Base-by-base conservation (phyloP, 2,329 filamentous ascomycete genomes). In the Aspergillus sergii region DNA sequence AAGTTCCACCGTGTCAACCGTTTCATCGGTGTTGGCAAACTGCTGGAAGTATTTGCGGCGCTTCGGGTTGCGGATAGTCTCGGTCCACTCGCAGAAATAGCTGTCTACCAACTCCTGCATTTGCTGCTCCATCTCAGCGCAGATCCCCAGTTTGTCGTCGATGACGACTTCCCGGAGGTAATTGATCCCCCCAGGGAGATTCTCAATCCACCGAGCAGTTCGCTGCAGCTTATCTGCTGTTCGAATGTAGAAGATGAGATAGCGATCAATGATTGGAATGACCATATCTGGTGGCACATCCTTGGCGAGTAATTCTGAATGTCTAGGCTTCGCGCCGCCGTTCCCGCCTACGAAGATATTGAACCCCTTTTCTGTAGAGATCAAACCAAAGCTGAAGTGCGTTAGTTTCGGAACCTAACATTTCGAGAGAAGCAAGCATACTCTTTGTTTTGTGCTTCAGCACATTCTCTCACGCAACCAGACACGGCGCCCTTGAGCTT, bases 21-120 rank as follows among this genome's bases (percentile, higher is more conserved):
- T 86, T n/a, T 94, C 92, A 16, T 82, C 75, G 0, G 92, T 94
- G 82, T 97, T 97, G 73, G 88, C 88, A 74, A 97, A 97, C 78
- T 96, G 93, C 48, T 83, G 81, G 83, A 97, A 97, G 66, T 87
- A 85, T 65, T 86, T 87, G 7, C 86, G 84, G 43, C 89, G 86
- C 56, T 86, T 85, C 0, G 91, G 91, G 62, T 88, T 84, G 54
- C 86, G 86, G 74, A 97, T 84, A 0, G 90, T 91, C 76, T 94
- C 91, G 16, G 91, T 92, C 93, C 93, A 97, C 79, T 97, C 93
- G 80, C 93, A 93, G 80, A 95, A 96, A 83, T 90, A 97, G 19
- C 87, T 88, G 67, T 88, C 90, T 7, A 97, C 91, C 1, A 97
- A 86, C 57, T 92, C 89, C 71, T 91, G 84, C 93, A 97, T 97